Base-by-base conservation (phyloP, 257 asterid species). In the Solanum raphanifolium region DNA sequence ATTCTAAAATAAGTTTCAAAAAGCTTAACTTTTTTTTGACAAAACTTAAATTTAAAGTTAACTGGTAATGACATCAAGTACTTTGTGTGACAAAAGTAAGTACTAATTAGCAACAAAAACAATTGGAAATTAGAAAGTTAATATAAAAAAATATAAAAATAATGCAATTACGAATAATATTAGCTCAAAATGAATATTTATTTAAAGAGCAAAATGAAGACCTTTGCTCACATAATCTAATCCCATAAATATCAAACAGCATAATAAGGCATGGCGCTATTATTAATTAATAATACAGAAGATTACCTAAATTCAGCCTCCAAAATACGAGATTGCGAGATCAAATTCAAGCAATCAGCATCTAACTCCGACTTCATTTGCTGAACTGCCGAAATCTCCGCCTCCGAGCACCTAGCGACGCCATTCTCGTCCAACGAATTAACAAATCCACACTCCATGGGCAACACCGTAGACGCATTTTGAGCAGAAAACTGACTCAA, bases 291-390 rank as follows among this genome's bases (percentile, higher is more conserved):
- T 27, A 69, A 29, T 69, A 13, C 76, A 29, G 18, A 29, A 69
- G 12, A 55, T 62, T 81, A 87, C 89, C 89, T 87, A 27, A 83
- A 83, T 13, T 87, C 84, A 10, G 84, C 84, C 48, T 83, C 87
- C 65, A 87, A 82, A 68, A 43, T 20, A 12, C 66, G 87, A 27
- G 89, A 60, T 82, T 83, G 83, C 4, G 89, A 87, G 58, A 87
- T 68, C 13, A 87, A 29, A 25, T 87, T 83, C 2, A 73, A 82
- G 78, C 55, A 83, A 73, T 87, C 62, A 69, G 87, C 75, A 41
- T 83, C 48, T 32, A 87, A 82, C 75, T 46, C 89, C 81, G 87
- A 83, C 35, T 87, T 87, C 83, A 87, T 66, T 46, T 87, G 89
- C 87, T 81, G 83, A 75, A 62, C 84, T 35, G 32, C 52, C 25